phyloP scores from a whole-genome alignment of 2,329 filamentous ascomycete species.

The Calonectria crousiana region DNA sequence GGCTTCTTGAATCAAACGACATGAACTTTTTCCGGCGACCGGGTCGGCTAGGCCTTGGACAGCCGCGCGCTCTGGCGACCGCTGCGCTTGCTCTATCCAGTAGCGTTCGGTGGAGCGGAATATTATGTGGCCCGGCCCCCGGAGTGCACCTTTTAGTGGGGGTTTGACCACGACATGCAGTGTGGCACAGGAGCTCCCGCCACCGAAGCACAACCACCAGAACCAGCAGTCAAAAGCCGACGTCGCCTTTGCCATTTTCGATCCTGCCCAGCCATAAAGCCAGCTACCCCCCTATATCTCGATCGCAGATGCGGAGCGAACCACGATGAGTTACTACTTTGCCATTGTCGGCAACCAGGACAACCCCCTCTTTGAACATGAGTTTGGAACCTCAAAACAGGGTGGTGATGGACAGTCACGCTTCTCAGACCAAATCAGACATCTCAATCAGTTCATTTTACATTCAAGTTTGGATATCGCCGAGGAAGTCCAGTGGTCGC shows the following conservation, averaged over 20 bases:
- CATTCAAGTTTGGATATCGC: conserved; percentile 95
- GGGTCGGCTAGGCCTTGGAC: conserved; percentile 23
- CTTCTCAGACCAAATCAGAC: conserved; percentile 88
- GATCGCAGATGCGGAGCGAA: conserved; percentile 43
- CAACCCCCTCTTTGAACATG: conserved; percentile 95
- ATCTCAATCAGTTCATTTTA: conserved; percentile 97
- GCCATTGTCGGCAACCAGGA: conserved; percentile 95
- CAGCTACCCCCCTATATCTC: not conserved
- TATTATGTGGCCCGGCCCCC: conserved; percentile 40
- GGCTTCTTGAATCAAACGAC: conserved; percentile 34
- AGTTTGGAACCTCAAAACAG: conserved; percentile 96
- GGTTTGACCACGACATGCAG: not conserved
- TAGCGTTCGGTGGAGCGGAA: conserved; percentile 42
- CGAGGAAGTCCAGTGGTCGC: conserved; percentile 96
- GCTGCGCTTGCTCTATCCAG: conserved; percentile 28
- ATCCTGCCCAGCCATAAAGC: not conserved
- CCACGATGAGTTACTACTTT: conserved; percentile 96
- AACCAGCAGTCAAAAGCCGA: not conserved
- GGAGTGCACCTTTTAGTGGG: conserved; percentile 12
- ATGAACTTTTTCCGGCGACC: conserved; percentile 39
- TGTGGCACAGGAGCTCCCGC: conserved; percentile 9
- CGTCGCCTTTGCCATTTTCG: conserved; percentile 13
- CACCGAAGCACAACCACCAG: not conserved
- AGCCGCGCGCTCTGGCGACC: conserved; percentile 28
- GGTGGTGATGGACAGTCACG: conserved; percentile 93